Percentiles rank a stretch among this genome's conserved stretches.
Conservation (phyloP, 164 flowering plant genomes). For the Pachysandra terminalis region DNA sequence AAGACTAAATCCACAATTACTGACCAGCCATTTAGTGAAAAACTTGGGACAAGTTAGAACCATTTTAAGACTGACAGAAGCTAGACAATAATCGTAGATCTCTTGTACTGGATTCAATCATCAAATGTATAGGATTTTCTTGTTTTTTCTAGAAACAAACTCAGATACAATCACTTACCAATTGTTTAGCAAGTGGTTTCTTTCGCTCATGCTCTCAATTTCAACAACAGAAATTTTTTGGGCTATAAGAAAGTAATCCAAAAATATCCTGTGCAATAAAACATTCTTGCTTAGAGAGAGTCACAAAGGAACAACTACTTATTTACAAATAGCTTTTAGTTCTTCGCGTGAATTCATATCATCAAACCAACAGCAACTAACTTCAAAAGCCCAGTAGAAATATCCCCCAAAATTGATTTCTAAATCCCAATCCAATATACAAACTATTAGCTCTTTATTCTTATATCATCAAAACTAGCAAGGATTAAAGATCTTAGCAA, state of each 20-base stretch:
- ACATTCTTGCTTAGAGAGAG: not conserved
- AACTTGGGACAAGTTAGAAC: not conserved
- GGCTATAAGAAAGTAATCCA: not conserved
- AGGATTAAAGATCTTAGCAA: too few species aligned
- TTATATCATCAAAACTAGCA: too few species aligned
- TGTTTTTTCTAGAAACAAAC: too few species aligned
- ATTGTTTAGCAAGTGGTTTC: not conserved
- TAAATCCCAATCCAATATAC: too few species aligned
- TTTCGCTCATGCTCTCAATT: not conserved
- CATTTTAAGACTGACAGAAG: not conserved
- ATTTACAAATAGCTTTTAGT: not conserved
- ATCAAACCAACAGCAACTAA: not conserved
- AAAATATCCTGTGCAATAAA: not conserved
- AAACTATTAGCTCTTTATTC: too few species aligned
- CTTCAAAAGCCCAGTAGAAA: not conserved
- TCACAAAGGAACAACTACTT: not conserved
- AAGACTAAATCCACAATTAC: not conserved
- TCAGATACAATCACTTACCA: not conserved
- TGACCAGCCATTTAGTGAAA: not conserved
- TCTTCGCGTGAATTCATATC: not conserved
- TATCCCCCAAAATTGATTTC: not conserved
- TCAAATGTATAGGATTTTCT: not conserved
- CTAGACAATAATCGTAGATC: not conserved
- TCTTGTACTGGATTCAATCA: not conserved
- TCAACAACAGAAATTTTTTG: not conserved